phyloP scores from a whole-genome alignment of 805 yeast species.

The Candida chauliodis region DNA sequence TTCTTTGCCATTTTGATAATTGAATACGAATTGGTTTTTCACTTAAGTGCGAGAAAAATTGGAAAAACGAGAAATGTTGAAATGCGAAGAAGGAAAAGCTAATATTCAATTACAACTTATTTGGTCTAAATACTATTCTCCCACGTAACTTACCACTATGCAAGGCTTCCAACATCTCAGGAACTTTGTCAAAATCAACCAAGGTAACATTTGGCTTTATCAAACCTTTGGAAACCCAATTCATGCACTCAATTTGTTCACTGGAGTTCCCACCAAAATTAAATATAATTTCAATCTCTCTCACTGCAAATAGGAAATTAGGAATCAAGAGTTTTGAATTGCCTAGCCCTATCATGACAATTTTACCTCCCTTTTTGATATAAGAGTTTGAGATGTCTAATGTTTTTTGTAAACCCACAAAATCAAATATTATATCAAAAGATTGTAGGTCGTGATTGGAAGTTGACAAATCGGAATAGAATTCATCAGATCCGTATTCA shows the following conservation, averaged over 20 bases:
- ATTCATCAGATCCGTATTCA: constrained; percentile 40
- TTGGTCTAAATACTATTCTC: constrained; percentile 38
- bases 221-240: constrained; percentile 38
- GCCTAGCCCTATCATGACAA: constrained; percentile 44
- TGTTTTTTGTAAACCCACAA: constrained; percentile 33
- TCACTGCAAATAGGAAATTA: constrained; percentile 34
- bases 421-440: constrained; percentile 40
- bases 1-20: constrained; percentile 42
- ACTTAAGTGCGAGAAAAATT: no score
- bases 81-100: constrained; percentile 3
- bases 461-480: constrained; percentile 26
- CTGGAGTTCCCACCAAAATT: constrained; percentile 43
- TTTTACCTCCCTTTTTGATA: constrained; percentile 33
- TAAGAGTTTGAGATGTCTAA: constrained; percentile 25
- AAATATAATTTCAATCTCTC: constrained; percentile 38
- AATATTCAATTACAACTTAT: constrained; percentile 6
- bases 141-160: constrained; percentile 38
- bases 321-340: constrained; percentile 24
- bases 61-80: no score
- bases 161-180: constrained; percentile 31
- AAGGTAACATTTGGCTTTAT: constrained; percentile 33
- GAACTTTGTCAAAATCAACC: constrained; percentile 32
- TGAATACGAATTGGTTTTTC: not conserved
- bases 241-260: constrained; percentile 42
- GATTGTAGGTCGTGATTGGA: constrained; percentile 25